Percentiles rank a stretch among this genome's conserved stretches.
phyloP scores from a whole-genome alignment of 345 rosid genomes.

The Erucastrum elatum region DNA sequence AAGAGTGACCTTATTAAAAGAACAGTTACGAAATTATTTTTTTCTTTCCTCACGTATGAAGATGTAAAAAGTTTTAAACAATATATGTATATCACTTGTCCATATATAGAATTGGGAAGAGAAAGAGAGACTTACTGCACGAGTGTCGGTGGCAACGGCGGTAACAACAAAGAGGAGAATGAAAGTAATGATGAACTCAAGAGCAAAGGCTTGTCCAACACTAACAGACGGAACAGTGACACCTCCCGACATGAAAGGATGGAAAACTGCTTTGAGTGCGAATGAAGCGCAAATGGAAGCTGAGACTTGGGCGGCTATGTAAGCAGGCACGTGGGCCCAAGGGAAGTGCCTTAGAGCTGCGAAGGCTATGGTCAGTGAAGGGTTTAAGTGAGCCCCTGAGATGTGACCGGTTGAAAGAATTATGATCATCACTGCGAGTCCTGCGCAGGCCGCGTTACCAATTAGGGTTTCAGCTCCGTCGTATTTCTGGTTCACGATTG shows the following conservation, averaged over 20 bases:
- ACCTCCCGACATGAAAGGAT: conserved; percentile 92
- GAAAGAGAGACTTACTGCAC: conserved; percentile 64
- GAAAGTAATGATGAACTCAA: conserved; percentile 89
- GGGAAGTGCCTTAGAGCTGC: conserved; percentile 93
- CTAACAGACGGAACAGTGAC: conserved; percentile 90
- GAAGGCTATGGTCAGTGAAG: conserved; percentile 89
- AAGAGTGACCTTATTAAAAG: background rate
- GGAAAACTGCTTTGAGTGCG: conserved; percentile 84
- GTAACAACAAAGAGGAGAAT: conserved; percentile 90
- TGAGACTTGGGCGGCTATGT: conserved; percentile 82
- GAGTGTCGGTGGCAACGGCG: conserved; percentile 96
- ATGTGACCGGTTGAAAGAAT: conserved; percentile 93
- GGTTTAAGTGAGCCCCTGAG: conserved; percentile 96
- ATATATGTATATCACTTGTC: background rate
- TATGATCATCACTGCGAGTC: conserved; percentile 91
- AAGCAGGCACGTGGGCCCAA: conserved; percentile 90
- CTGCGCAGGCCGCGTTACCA: conserved; percentile 91
- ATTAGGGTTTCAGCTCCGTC: conserved; percentile 71
- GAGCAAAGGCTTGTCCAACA: conserved; percentile 83
- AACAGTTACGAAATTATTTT: background rate
- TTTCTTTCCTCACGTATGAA: background rate
- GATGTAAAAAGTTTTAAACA: background rate
- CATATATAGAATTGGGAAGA: conserved; percentile 6
- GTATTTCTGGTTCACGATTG: conserved; percentile 91
- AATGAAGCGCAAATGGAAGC: conserved; percentile 94